A percentile compares a stretch with the other conserved stretches of the same genome.
phyloP scores from a whole-genome alignment of 2,329 filamentous ascomycete species.

The Truncatella angustata region DNA sequence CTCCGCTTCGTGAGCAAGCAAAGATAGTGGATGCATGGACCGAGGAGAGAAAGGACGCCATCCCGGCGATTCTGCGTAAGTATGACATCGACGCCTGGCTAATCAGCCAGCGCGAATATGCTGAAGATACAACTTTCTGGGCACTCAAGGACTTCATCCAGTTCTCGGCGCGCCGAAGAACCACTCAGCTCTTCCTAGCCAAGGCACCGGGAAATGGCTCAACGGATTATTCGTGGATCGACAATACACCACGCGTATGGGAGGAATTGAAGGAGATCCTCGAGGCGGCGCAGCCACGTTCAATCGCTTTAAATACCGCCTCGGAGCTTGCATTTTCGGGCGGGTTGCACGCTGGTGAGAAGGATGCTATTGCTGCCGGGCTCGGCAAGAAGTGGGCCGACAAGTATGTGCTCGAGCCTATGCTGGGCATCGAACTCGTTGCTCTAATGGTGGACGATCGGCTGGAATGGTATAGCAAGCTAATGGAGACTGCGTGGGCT shows the following conservation, averaged over 20 bases:
- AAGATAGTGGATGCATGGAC: slow-evolving; percentile 43
- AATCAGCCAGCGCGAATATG: slow-evolving; percentile 50
- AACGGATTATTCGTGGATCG: slow-evolving; percentile 40
- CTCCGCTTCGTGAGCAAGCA: slow-evolving; percentile 42
- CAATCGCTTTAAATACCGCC: slow-evolving; percentile 44
- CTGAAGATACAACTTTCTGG: slow-evolving; percentile 51
- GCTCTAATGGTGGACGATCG: slow-evolving; percentile 40
- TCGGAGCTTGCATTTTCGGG: slow-evolving; percentile 43
- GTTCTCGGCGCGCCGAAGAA: slow-evolving; percentile 49
- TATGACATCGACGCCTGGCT: slow-evolving; percentile 48
- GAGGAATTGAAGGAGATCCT: slow-evolving; percentile 35
- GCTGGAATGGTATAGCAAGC: slow-evolving; percentile 39
- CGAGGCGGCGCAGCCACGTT: slow-evolving; percentile 30
- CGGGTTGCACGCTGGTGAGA: slow-evolving; percentile 48
- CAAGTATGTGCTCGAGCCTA: slow-evolving; percentile 39
- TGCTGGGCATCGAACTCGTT: slow-evolving; percentile 45
- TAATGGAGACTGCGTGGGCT: slow-evolving; percentile 51
- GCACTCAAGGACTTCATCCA: slow-evolving; percentile 43
- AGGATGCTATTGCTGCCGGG: slow-evolving; percentile 30
- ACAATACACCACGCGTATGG: slow-evolving; percentile 45
- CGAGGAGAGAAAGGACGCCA: slow-evolving; percentile 36
- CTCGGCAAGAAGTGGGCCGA: slow-evolving; percentile 37
- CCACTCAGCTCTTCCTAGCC: slow-evolving; percentile 48
- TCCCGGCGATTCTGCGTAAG: slow-evolving; percentile 41
- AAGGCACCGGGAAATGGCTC: slow-evolving; percentile 26